A percentile compares a stretch with the other conserved stretches of the same genome.
phyloP scores from a whole-genome alignment of 257 asterid species.

The Gentiana dahurica region DNA sequence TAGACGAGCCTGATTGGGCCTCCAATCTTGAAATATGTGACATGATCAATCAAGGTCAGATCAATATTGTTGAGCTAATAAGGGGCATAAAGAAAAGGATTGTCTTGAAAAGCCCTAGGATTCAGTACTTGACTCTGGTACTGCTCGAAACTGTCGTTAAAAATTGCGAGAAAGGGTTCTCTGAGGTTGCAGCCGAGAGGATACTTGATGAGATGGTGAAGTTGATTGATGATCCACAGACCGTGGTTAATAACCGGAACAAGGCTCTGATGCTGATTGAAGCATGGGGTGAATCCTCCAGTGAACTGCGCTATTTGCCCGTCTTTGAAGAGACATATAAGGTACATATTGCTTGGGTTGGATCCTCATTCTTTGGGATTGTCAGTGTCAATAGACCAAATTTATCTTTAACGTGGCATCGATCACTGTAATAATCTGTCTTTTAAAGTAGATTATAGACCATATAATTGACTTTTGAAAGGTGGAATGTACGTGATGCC shows the following conservation, averaged over 20 bases:
- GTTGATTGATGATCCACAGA: constrained; percentile 96
- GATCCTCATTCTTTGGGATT: too few relatives aligned
- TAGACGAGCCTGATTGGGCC: constrained; percentile 96
- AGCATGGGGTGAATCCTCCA: constrained; percentile 95
- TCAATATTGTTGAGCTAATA: constrained; percentile 72
- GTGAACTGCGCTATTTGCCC: constrained; percentile 92
- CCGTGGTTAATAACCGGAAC: constrained; percentile 87
- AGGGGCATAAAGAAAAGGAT: constrained; percentile 82
- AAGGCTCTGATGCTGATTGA: constrained; percentile 81
- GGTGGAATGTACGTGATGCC: too few relatives aligned
- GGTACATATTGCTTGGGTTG: constrained; percentile 26
- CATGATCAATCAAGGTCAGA: constrained; percentile 76
- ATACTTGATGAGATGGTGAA: constrained; percentile 99
- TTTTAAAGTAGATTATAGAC: too few relatives aligned
- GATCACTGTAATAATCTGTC: too few relatives aligned
- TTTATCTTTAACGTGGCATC: too few relatives aligned
- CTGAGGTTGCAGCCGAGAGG: constrained; percentile 95
- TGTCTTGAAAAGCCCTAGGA: constrained; percentile 67
- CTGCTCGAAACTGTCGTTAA: constrained; percentile 92
- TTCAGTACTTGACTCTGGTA: constrained; percentile 81
- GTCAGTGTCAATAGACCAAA: too few relatives aligned
- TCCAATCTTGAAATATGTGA: constrained; percentile 93
- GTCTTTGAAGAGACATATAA: constrained; percentile 97
- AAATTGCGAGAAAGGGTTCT: constrained; percentile 95
- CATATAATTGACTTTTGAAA: too few relatives aligned